Conservation (phyloP, 2,329 filamentous ascomycete genomes). For the Diaporthe vaccinii region DNA sequence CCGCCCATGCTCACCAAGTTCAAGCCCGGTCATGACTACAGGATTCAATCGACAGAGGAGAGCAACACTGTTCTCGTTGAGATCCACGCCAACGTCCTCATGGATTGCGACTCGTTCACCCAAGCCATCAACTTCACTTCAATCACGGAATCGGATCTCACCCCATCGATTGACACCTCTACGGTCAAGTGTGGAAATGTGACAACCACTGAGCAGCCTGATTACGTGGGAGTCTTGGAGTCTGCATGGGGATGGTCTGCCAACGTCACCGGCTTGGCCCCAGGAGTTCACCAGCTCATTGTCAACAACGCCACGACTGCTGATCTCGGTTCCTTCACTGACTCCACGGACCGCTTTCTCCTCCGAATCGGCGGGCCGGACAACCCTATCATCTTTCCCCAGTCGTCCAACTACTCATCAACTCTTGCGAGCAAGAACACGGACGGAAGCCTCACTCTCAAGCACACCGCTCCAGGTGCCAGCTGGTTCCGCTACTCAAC, state of each 20-base stretch:
- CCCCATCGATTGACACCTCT: constrained; percentile 31
- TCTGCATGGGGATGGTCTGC: constrained; percentile 63
- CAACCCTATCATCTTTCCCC: constrained; percentile 71
- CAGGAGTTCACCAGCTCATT: constrained; percentile 70
- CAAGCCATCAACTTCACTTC: constrained; percentile 65
- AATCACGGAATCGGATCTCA: constrained; percentile 55
- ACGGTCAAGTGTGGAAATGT: constrained; percentile 33
- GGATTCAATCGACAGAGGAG: constrained; percentile 63
- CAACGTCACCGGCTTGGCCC: constrained; percentile 57
- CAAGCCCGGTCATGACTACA: constrained; percentile 70
- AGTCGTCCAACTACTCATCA: constrained; percentile 64
- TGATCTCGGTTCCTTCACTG: constrained; percentile 57
- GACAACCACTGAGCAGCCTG: constrained; percentile 44
- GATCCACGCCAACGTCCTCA: constrained; percentile 69
- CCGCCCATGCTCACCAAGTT: constrained; percentile 71
- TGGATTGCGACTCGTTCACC: constrained; percentile 69
- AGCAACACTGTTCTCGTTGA: constrained; percentile 57
- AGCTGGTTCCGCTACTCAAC: constrained; percentile 72
- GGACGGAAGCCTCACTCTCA: constrained; percentile 57
- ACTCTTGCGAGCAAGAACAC: constrained; percentile 59
- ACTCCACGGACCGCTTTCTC: constrained; percentile 69
- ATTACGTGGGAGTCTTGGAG: constrained; percentile 63
- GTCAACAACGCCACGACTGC: constrained; percentile 65
- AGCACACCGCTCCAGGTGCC: constrained; percentile 71
- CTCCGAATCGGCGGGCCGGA: constrained; percentile 66